phyloP scores from a whole-genome alignment of 441 rosid species.

The Raphanus hybrid region DNA sequence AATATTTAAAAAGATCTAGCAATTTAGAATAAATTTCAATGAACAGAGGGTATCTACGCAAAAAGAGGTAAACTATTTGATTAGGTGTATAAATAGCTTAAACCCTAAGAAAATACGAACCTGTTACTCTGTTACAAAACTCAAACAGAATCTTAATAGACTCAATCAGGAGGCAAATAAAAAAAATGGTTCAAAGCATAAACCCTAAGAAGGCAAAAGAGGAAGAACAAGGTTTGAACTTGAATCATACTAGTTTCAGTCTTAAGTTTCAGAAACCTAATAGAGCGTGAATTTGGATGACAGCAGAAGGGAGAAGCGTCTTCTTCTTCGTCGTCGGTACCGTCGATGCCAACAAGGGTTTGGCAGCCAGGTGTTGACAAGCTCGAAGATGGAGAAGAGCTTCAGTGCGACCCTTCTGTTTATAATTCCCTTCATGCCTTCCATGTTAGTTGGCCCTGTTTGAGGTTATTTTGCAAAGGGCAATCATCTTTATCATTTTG shows the following conservation, averaged over 20 bases:
- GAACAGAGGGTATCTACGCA: background rate
- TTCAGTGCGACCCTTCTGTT: conserved; percentile 89
- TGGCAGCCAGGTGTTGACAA: conserved; percentile 99
- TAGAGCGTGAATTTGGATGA: background rate
- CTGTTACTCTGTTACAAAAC: background rate
- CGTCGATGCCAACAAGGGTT: conserved; percentile 74
- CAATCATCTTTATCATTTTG: background rate
- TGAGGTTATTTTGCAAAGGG: conserved; percentile 56
- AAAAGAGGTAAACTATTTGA: background rate
- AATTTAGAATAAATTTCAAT: background rate
- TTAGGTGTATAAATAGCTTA: background rate
- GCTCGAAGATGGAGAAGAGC: conserved; percentile 96
- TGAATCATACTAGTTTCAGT: background rate
- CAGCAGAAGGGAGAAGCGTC: conserved; percentile 71
- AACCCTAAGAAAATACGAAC: background rate
- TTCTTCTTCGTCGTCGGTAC: conserved; percentile 55
- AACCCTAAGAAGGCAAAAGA: conserved; percentile 80
- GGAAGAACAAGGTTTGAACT: conserved; percentile 69
- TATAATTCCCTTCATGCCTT: conserved; percentile 92
- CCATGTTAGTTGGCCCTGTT: conserved; percentile 95
- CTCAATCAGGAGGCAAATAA: background rate
- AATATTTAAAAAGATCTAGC: background rate
- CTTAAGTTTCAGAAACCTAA: background rate
- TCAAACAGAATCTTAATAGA: background rate
- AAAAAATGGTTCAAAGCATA: conserved; percentile 67